A percentile compares a stretch with the other conserved stretches of the same genome.
phyloP scores from a whole-genome alignment of 768 basidiomycete species.

The Termitomyces sp. region DNA sequence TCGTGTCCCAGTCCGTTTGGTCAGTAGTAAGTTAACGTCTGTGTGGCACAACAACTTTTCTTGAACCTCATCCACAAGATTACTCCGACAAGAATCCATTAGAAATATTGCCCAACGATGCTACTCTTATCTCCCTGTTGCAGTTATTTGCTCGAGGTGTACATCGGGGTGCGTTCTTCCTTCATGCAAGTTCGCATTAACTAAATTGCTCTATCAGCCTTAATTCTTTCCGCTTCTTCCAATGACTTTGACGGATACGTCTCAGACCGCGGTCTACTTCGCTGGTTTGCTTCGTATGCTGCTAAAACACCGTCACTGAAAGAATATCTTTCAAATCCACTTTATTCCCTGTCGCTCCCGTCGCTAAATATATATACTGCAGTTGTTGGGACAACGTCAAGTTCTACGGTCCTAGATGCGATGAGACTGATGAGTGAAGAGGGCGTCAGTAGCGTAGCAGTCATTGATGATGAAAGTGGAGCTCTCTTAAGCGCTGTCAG shows the following conservation, averaged over 20 bases:
- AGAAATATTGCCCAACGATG: constrained; percentile 54
- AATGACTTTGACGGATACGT: constrained; percentile 61
- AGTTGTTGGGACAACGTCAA: constrained; percentile 58
- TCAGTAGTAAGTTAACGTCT: constrained; percentile 54
- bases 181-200: neutral
- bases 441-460: constrained; percentile 79
- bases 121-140: constrained; percentile 57
- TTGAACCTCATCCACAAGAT: constrained; percentile 35
- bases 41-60: neutral
- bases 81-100: constrained; percentile 83
- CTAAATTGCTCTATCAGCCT: constrained; percentile 27
- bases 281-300: constrained; percentile 60
- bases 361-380: constrained; percentile 57
- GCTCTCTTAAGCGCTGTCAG: constrained; percentile 69
- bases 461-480: constrained; percentile 60
- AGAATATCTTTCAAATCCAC: constrained; percentile 45
- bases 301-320: constrained; percentile 39
- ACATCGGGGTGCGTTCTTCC: constrained; percentile 53
- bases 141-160: constrained; percentile 63
- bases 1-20: constrained; percentile 65
- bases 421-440: constrained; percentile 85
- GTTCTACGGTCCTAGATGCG: constrained; percentile 64
- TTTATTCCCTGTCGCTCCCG: constrained; percentile 52
- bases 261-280: constrained; percentile 65
- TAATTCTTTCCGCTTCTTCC: constrained; percentile 44